Percentiles rank a stretch among this genome's conserved stretches.
phyloP scores from a whole-genome alignment of 116 monocot genomes.

The Phalaenopsis hybrid region DNA sequence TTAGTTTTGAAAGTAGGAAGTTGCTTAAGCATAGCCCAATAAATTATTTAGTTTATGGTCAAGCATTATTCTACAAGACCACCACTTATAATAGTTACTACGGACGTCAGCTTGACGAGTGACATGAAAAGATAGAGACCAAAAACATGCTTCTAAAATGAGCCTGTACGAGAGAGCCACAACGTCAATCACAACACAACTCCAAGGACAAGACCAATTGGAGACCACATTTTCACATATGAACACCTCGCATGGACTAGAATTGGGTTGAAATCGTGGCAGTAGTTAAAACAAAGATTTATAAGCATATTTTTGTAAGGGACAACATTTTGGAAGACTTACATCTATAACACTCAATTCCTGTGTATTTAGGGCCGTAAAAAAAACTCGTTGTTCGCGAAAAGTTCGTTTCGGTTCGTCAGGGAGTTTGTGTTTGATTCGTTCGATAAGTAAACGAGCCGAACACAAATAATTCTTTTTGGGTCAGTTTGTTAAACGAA shows the following conservation, averaged over 20 bases:
- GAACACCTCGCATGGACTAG: background rate
- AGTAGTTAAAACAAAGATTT: background rate
- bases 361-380: too few species aligned
- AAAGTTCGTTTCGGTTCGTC: too few species aligned
- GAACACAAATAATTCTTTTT: too few species aligned
- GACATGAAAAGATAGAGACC: constrained; percentile 26
- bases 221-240: background rate
- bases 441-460: too few species aligned
- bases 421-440: too few species aligned
- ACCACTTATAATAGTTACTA: constrained; percentile 35
- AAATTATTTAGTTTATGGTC: constrained; percentile 43
- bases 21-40: constrained; percentile 35
- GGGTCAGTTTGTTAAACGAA: too few species aligned
- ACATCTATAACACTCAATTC: too few species aligned
- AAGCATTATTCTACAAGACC: constrained; percentile 55
- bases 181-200: constrained; percentile 42
- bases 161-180: constrained; percentile 58
- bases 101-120: constrained; percentile 17
- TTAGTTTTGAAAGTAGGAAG: background rate
- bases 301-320: background rate
- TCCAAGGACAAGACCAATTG: constrained; percentile 77
- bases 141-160: constrained; percentile 57
- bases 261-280: constrained; percentile 26
- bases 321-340: background rate
- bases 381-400: too few species aligned